Evolutionary conservation across 768 basidiomycete species (phyloP).

Genomic region (Suillus brevipes): DNA sequence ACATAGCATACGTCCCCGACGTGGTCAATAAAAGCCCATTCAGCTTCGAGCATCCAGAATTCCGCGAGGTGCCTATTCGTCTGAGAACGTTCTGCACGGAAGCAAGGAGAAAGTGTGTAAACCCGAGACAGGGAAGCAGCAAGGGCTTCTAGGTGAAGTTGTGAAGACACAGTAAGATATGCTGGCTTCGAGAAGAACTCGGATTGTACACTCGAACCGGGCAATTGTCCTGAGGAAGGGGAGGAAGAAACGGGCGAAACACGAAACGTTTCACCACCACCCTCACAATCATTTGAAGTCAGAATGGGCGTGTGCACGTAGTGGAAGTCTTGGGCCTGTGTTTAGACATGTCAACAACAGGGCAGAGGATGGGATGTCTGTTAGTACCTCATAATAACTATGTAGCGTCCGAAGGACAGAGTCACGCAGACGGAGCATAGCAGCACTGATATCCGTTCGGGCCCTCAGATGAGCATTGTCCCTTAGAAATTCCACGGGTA

Average conservation of each 20-base stretch:
- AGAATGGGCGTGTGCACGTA: conserved; percentile 85
- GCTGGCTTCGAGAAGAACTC: conserved; percentile 79
- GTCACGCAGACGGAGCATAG: conserved; percentile 76
- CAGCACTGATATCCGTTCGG: conserved; percentile 67
- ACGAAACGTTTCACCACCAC: conserved; percentile 89
- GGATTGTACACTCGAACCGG: conserved; percentile 19
- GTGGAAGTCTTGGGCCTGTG: conserved; percentile 73
- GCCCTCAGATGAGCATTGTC: conserved; percentile 88
- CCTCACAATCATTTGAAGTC: conserved; percentile 93
- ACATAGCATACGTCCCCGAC: conserved; percentile 54
- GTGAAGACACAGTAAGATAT: conserved; percentile 92
- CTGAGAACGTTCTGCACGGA: conserved; percentile 88
- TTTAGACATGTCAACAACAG: conserved; percentile 17
- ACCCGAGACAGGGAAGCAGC: conserved; percentile 76
- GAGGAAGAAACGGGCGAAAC: conserved; percentile 46
- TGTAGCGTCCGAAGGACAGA: conserved; percentile 55
- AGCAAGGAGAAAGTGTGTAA: conserved; percentile 91
- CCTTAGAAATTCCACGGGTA: conserved; percentile 77
- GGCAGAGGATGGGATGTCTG: conserved; percentile 6
- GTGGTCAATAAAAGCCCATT: conserved; percentile 64
- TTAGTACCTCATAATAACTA: conserved; percentile 67
- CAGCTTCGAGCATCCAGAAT: conserved; percentile 99
- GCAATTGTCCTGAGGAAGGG: conserved; percentile 13
- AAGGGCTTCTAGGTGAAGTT: conserved; percentile 92
- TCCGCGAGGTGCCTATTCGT: conserved; percentile 94